A percentile compares a stretch with the other conserved stretches of the same genome.
Conservation (phyloP, 371 early-diverging fungal genomes). For the Cladochytrium tenue region DNA sequence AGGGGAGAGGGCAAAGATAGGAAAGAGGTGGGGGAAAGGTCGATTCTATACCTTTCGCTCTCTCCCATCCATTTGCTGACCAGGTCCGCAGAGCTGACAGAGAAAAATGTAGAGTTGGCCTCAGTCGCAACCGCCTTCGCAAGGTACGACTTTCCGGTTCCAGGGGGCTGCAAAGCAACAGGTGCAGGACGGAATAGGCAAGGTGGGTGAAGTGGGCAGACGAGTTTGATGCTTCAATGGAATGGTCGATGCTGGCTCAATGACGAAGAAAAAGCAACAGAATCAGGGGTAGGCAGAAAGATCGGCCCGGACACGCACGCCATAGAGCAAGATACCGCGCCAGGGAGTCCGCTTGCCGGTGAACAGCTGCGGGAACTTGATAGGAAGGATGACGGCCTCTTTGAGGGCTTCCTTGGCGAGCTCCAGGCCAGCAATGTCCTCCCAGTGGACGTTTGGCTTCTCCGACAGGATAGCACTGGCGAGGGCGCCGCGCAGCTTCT, state of each 20-base stretch:
- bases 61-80: slow-evolving; percentile 98
- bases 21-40: too few relatives aligned
- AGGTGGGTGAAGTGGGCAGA: neutral
- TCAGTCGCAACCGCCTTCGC: slow-evolving; percentile 98
- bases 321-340: slow-evolving; percentile 96
- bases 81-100: slow-evolving; percentile 92
- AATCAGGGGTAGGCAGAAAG: slow-evolving; percentile 1
- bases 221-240: neutral
- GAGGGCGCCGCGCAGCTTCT: slow-evolving; percentile 81
- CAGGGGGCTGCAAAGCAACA: slow-evolving; percentile 75
- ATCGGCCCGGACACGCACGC: slow-evolving; percentile 69
- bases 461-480: slow-evolving; percentile 81
- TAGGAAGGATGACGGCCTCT: slow-evolving; percentile 98
- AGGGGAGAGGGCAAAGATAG: too few relatives aligned
- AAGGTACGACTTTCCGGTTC: slow-evolving; percentile 96
- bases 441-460: slow-evolving; percentile 58
- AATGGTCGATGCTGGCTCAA: neutral
- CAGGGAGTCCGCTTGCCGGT: slow-evolving; percentile 93
- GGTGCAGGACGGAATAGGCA: neutral
- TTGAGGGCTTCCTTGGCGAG: slow-evolving; percentile 97
- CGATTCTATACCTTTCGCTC: too few relatives aligned
- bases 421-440: slow-evolving; percentile 91
- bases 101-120: slow-evolving; percentile 92
- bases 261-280: slow-evolving; percentile 1
- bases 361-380: slow-evolving; percentile 95